Conservation (phyloP, 1,284 basidiomycete species). For the Pseudomicrostroma phylloplanum region DNA sequence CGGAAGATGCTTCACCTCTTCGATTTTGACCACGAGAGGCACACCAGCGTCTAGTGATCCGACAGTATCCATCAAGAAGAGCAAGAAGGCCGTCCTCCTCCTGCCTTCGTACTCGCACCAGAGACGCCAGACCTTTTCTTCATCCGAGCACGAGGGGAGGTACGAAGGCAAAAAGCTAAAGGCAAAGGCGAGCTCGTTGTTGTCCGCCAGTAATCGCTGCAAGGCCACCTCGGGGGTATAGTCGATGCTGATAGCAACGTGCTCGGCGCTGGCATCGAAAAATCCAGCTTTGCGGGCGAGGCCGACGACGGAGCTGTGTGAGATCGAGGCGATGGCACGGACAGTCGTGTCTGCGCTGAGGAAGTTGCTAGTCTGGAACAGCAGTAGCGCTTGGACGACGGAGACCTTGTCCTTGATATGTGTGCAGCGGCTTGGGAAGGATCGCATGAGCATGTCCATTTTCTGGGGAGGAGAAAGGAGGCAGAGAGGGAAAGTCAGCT, state of each 20-base stretch:
- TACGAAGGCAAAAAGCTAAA: constrained; percentile 26
- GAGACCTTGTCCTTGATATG: constrained; percentile 30
- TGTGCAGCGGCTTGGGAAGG: constrained; percentile 31
- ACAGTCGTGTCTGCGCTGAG: constrained; percentile 27
- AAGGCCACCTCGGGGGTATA: constrained; percentile 19
- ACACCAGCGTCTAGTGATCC: constrained; percentile 31
- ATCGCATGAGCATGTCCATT: constrained; percentile 35
- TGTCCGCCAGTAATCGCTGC: constrained; percentile 20
- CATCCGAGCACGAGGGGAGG: constrained; percentile 19
- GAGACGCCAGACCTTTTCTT: constrained; percentile 33
- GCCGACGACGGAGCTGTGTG: constrained; percentile 28
- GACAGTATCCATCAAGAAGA: constrained; percentile 37
- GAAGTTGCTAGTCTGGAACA: constrained; percentile 37
- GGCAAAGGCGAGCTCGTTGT: constrained; percentile 24
- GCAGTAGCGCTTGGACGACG: constrained; percentile 38
- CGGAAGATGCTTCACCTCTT: constrained; percentile 36
- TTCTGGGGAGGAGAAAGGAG: constrained; percentile 15
- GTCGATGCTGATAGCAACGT: constrained; percentile 16
- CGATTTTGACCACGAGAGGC: constrained; percentile 22
- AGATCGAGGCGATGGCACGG: constrained; percentile 25
- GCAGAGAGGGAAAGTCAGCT: not conserved
- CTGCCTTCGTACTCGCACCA: constrained; percentile 40
- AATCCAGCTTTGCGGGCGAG: constrained; percentile 37
- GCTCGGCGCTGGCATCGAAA: constrained; percentile 28
- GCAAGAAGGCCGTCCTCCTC: constrained; percentile 28